These are phyloP conservation scores for Filosporella fistucella DNA, from an alignment of 495 filamentous ascomycete genomes.

Conservation along the genomic window DNA sequence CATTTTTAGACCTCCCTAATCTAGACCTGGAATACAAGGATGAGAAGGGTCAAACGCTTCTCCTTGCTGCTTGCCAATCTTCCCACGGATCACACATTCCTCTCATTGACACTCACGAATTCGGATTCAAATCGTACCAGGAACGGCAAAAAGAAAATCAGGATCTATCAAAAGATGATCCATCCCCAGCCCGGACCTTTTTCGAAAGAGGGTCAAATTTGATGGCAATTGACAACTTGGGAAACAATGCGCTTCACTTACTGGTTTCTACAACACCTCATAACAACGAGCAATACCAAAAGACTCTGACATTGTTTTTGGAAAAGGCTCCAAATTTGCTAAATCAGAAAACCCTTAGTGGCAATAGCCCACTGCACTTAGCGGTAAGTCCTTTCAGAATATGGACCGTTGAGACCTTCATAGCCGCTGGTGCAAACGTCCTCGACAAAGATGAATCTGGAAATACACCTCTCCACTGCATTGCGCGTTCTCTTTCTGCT, in stretches of 20 bases:
- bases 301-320: background rate
- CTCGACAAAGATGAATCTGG: constrained; percentile 17
- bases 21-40: constrained; percentile 1
- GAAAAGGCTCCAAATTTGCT: constrained; percentile 4
- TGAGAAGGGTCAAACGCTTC: constrained; percentile 1
- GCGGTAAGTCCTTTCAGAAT: constrained; percentile 21
- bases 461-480: constrained; percentile 24
- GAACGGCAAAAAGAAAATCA: background rate
- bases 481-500: background rate
- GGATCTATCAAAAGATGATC: background rate
- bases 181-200: background rate
- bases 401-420: constrained; percentile 7
- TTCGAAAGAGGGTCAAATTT: constrained; percentile 17
- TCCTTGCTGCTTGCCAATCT: constrained; percentile 1
- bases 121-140: background rate
- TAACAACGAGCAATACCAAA: background rate
- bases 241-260: constrained; percentile 26
- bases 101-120: background rate
- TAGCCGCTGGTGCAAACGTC: constrained; percentile 21
- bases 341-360: constrained; percentile 14
- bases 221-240: constrained; percentile 19
- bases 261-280: constrained; percentile 12
- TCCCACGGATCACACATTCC: background rate
- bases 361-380: constrained; percentile 24
- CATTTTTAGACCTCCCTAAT: constrained; percentile 3